A percentile compares a stretch with the other conserved stretches of the same genome.
Evolutionary conservation across 192 early-diverging fungal genomes (phyloP).

Genomic region (Funneliformis mosseae): DNA sequence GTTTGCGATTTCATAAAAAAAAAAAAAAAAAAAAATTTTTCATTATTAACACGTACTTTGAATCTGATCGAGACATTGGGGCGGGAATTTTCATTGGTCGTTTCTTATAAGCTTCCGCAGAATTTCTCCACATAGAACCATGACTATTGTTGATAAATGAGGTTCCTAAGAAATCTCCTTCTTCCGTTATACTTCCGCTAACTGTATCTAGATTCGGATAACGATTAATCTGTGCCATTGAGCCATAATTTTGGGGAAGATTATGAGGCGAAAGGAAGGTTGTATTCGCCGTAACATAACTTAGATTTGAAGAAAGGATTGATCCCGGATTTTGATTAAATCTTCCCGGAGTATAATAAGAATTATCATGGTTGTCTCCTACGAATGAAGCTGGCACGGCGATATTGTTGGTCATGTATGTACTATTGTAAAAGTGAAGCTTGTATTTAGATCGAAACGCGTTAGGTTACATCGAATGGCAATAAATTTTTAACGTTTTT

Average conservation of each 20-base stretch:
- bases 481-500: background rate
- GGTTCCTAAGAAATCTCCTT: background rate
- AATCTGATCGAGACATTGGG: background rate
- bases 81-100: background rate
- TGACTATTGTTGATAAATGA: background rate
- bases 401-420: conserved; percentile 28
- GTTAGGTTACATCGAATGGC: background rate
- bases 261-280: background rate
- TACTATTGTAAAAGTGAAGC: background rate
- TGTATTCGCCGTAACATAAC: background rate
- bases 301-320: background rate
- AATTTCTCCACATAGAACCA: background rate
- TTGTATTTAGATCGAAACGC: background rate
- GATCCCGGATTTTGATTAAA: background rate
- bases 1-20: no score
- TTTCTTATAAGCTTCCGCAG: background rate
- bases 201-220: background rate
- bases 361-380: background rate
- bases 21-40: no score
- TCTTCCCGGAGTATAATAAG: background rate
- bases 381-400: conserved; percentile 26
- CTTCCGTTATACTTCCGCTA: background rate
- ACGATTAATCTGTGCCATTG: background rate
- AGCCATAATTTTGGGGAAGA: background rate
- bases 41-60: background rate